These are phyloP conservation scores for Ganoderma leucocontextum DNA, from an alignment of 1,284 basidiomycete species.

Conservation along the genomic window DNA sequence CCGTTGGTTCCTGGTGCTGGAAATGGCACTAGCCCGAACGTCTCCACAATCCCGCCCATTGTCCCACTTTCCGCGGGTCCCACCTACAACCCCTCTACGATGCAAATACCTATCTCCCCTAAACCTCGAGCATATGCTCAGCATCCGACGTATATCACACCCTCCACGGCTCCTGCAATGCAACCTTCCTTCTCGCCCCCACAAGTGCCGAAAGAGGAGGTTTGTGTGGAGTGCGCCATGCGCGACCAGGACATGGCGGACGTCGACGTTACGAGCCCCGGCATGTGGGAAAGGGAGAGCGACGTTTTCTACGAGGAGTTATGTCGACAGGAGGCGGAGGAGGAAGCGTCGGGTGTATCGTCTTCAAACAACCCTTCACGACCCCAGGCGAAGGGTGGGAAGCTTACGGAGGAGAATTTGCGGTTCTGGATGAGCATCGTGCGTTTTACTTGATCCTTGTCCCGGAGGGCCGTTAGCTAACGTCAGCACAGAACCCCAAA, in stretches of 20 bases:
- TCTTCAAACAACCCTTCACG: constrained; percentile 57
- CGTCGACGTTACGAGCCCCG: constrained; percentile 86
- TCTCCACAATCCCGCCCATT: constrained; percentile 44
- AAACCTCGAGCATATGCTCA: constrained; percentile 74
- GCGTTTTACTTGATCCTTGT: constrained; percentile 43
- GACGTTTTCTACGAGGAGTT: constrained; percentile 87
- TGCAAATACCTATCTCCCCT: constrained; percentile 63
- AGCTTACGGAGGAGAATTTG: constrained; percentile 81
- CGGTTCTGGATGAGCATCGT: constrained; percentile 91
- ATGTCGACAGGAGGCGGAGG: constrained; percentile 76
- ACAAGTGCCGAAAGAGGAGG: constrained; percentile 70
- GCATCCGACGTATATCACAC: constrained; percentile 78
- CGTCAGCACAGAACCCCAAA: constrained; percentile 69
- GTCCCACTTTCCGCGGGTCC: constrained; percentile 66
- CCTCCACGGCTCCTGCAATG: constrained; percentile 61
- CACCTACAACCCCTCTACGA: constrained; percentile 53
- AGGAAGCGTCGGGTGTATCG: constrained; percentile 59
- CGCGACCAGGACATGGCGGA: constrained; percentile 98
- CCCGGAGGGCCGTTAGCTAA: constrained; percentile 22
- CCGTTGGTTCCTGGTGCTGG: constrained; percentile 51
- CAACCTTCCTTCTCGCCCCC: constrained; percentile 66
- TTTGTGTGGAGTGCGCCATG: constrained; percentile 99
- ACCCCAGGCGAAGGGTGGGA: constrained; percentile 71
- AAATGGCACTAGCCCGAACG: constrained; percentile 46
- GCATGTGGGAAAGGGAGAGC: constrained; percentile 92